Conservation (phyloP, 371 early-diverging fungal species). For the Lichtheimia ornata region DNA sequence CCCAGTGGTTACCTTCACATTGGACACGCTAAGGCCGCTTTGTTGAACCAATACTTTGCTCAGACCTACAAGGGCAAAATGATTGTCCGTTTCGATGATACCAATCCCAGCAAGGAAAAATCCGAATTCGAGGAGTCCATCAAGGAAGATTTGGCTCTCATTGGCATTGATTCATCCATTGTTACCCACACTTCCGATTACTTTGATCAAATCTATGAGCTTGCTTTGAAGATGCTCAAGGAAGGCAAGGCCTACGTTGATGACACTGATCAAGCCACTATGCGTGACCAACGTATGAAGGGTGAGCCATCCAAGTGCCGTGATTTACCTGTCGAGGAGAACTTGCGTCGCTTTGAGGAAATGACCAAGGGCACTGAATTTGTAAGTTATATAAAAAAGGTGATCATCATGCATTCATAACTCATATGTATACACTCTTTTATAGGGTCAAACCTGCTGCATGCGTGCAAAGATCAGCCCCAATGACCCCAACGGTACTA, state of each 20-base stretch:
- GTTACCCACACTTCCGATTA: slow-evolving; percentile 95
- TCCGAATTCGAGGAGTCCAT: slow-evolving; percentile 93
- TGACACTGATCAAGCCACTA: slow-evolving; percentile 90
- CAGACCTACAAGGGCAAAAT: slow-evolving; percentile 90
- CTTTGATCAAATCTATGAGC: slow-evolving; percentile 90
- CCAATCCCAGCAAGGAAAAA: slow-evolving; percentile 99
- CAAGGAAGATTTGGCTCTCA: slow-evolving; percentile 85
- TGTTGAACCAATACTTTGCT: slow-evolving; percentile 98
- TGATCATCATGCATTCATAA: neutral
- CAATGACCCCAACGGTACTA: slow-evolving; percentile 92
- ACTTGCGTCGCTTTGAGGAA: slow-evolving; percentile 89
- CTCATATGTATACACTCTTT: neutral
- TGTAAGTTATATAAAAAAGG: slow-evolving; percentile 33
- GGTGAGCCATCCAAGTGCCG: slow-evolving; percentile 91
- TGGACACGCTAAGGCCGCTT: slow-evolving; percentile 99
- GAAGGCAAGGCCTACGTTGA: slow-evolving; percentile 97
- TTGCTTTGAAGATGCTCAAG: slow-evolving; percentile 89
- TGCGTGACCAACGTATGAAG: slow-evolving; percentile 92
- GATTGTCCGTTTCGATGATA: slow-evolving; percentile 99
- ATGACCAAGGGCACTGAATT: slow-evolving; percentile 91
- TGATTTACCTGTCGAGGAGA: slow-evolving; percentile 88
- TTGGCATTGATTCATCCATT: slow-evolving; percentile 85
- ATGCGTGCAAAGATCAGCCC: slow-evolving; percentile 99
- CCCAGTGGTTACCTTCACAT: slow-evolving; percentile 98
- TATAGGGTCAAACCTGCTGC: slow-evolving; percentile 82